Base-by-base conservation (phyloP, 2,329 filamentous ascomycete genomes). In the Fusarium tupiense region DNA sequence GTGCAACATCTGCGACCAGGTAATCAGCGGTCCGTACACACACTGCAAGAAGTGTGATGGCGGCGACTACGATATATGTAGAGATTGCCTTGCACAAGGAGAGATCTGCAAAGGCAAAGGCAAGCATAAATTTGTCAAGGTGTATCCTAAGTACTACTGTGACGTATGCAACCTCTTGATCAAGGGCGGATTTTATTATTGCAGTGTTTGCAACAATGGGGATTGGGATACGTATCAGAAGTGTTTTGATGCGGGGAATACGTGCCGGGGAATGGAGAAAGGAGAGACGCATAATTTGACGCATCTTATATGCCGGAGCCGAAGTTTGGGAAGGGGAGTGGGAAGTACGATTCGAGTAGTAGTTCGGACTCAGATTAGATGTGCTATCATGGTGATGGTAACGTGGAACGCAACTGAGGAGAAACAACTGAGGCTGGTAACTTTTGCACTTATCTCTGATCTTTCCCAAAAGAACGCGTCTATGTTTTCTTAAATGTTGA, bases 1-100 rank as follows among this genome's bases (percentile, higher is more conserved):
- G 0, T 75, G 70, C 41, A 69, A 75, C 13, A 41, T 73, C 6
- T 75, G 73, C 17, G 58, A 75, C 2, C 63, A 71, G 20, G 16
- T 14, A 1, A 71, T 75, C 24, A 59, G 61, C n/a, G 70, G 73
- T 0, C 72, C 70, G 2, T 75, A 75, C 22, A 64, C 72, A 1
- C 73, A 75, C 29, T 75, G 73, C 11, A 61, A 57, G 29, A 75
- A 75, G 7, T 75, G 70, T 5, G 70, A 73, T 4, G n/a, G 26
- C 2, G 73, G 73, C 2, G 72, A 73, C 37, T 75, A 64, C 17
- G 72, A 76, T 6, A 63, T 75, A 1, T 76, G 73, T 1, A 67
- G 69, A 1, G 67, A 63, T 3, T 75, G 73, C 22, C 67, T 76
- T 1, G 64, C 59, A 0, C 73, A 76, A 12, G 67, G 73, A 10